A percentile compares a stretch with the other conserved stretches of the same genome.
Evolutionary conservation across 2,329 filamentous ascomycete genomes (phyloP).

Genomic region (Verticillium klebahnii): DNA sequence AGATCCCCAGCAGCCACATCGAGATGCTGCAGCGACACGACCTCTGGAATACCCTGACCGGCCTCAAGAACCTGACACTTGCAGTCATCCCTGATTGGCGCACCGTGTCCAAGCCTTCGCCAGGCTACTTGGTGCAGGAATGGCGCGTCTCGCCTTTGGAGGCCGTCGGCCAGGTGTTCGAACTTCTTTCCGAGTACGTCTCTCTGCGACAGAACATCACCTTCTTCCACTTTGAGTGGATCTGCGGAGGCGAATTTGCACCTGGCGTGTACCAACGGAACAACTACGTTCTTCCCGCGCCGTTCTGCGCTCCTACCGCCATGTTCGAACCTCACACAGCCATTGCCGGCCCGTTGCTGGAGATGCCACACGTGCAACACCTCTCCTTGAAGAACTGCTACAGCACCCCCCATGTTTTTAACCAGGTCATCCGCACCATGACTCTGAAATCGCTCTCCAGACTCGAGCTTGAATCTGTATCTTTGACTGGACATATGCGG

Average conservation of each 20-base stretch:
- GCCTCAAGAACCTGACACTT: constrained; percentile 49
- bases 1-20: constrained; percentile 59
- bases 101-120: constrained; percentile 46
- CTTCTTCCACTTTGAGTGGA: constrained; percentile 61
- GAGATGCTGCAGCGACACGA: constrained; percentile 48
- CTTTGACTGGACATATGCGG: constrained; percentile 45
- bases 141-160: constrained; percentile 42
- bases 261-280: constrained; percentile 58
- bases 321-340: constrained; percentile 26
- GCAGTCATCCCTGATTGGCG: constrained; percentile 65
- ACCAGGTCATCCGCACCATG: constrained; percentile 45
- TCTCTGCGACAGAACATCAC: constrained; percentile 44
- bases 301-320: constrained; percentile 28
- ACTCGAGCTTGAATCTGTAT: constrained; percentile 60
- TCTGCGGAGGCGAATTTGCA: constrained; percentile 63
- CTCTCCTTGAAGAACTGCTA: constrained; percentile 67
- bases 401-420: constrained; percentile 54
- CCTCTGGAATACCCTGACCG: constrained; percentile 58
- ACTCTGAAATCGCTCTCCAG: constrained; percentile 41
- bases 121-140: constrained; percentile 43
- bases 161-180: constrained; percentile 46
- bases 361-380: constrained; percentile 51
- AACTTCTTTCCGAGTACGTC: constrained; percentile 47
- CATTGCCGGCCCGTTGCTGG: constrained; percentile 34
- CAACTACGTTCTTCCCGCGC: constrained; percentile 57